Evolutionary conservation across 441 rosid genomes (phyloP).

Genomic region (Monsonia emarginata): DNA sequence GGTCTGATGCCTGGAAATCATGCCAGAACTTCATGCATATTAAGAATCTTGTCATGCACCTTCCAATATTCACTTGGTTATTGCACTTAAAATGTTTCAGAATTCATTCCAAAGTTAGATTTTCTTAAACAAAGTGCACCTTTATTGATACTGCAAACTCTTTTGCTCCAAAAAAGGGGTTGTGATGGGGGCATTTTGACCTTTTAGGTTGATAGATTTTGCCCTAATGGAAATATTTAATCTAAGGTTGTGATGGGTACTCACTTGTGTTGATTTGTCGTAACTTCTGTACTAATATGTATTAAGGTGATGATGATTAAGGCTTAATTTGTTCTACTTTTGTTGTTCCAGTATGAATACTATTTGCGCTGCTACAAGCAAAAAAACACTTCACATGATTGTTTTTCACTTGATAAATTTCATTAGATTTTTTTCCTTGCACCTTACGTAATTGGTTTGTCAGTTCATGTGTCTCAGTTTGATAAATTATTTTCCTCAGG

Average conservation of each 20-base stretch:
- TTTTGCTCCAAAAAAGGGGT: background rate
- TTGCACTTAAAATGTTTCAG: background rate
- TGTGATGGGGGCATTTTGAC: background rate
- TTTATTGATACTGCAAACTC: background rate
- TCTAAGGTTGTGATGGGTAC: conserved; percentile 1
- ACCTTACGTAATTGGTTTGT: background rate
- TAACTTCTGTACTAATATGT: background rate
- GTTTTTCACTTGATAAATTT: background rate
- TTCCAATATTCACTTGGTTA: background rate
- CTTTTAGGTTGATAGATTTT: background rate
- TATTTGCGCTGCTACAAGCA: background rate
- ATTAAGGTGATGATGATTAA: background rate
- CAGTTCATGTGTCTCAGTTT: background rate
- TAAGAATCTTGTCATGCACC: background rate
- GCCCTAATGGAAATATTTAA: background rate
- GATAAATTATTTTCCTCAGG: conserved; percentile 27
- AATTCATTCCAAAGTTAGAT: background rate
- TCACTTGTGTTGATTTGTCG: background rate
- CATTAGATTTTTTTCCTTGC: background rate
- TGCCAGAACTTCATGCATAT: background rate
- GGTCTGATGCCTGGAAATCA: conserved; percentile 32
- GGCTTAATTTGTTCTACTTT: background rate
- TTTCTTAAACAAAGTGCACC: background rate
- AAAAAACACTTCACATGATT: background rate
- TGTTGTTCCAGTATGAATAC: background rate